Evolutionary conservation across 2,329 filamentous ascomycete species (phyloP).

Genomic region (Alternaria alternata): DNA sequence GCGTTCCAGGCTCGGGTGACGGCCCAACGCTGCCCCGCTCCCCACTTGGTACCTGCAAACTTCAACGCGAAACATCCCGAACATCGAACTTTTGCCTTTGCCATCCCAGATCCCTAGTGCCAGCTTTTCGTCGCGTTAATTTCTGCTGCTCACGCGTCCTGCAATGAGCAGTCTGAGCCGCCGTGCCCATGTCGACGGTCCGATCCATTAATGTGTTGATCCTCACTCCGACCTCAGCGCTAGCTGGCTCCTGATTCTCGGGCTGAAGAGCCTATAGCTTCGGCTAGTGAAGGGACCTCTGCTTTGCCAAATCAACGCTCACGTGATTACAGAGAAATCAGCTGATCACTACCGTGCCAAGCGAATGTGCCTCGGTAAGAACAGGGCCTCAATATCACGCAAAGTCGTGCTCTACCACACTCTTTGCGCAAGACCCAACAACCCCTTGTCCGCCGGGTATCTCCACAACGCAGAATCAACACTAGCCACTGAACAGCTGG

Average conservation of each 20-base stretch:
- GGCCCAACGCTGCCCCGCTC: constrained; percentile 14
- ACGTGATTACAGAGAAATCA: background rate
- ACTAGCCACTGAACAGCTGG: background rate
- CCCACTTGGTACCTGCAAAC: constrained; percentile 8
- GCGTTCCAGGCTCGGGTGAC: constrained; percentile 13
- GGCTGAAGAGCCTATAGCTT: background rate
- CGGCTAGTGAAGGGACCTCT: too few relatives aligned
- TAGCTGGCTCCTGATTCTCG: background rate
- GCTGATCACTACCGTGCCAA: background rate
- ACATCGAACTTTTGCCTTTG: constrained; percentile 6
- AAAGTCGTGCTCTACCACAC: background rate
- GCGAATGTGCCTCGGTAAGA: background rate
- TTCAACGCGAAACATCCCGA: constrained; percentile 3
- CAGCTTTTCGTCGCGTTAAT: background rate
- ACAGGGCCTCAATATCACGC: background rate
- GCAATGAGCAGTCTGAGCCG: background rate
- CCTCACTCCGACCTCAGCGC: background rate
- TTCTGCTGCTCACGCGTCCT: background rate
- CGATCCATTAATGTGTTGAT: background rate
- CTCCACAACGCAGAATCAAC: background rate
- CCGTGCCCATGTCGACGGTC: background rate
- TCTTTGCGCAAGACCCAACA: background rate
- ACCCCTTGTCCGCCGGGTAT: background rate
- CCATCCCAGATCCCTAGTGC: constrained; percentile 4
- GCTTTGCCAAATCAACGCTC: background rate